These are phyloP conservation scores for Dactylorhiza incarnata DNA, from an alignment of 106 monocot genomes.

Conservation along the genomic window DNA sequence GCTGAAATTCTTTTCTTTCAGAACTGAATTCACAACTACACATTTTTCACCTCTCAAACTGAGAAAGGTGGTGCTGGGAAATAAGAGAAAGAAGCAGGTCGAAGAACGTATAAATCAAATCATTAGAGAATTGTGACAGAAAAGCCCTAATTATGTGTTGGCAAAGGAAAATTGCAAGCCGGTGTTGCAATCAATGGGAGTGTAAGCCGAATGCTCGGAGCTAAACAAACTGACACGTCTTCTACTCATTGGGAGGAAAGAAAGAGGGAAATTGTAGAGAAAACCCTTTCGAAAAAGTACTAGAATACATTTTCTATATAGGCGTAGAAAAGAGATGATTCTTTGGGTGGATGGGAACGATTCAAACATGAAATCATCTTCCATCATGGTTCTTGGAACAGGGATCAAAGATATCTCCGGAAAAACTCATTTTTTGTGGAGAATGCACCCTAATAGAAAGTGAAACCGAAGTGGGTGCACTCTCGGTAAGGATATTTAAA, in stretches of 20 bases:
- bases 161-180: no score
- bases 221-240: no score
- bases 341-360: constrained; percentile 15
- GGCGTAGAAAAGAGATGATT: constrained; percentile 10
- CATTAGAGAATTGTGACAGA: no score
- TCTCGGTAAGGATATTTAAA: constrained; percentile 3
- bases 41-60: constrained; percentile 3
- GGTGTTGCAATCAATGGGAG: no score
- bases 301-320: not conserved
- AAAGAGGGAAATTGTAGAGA: no score
- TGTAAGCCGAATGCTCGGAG: no score
- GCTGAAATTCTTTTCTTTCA: constrained; percentile 6
- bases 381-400: constrained; percentile 10
- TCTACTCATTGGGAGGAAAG: no score
- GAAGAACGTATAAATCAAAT: not conserved
- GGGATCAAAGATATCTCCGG: constrained; percentile 8
- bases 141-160: not conserved
- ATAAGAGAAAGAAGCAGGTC: constrained; percentile 1
- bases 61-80: constrained; percentile 8
- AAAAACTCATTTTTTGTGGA: constrained; percentile 14
- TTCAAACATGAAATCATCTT: constrained; percentile 11
- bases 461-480: constrained; percentile 14
- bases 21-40: constrained; percentile 2
- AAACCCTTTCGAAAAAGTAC: not conserved
- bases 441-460: constrained; percentile 8